These are phyloP conservation scores for Ophiostoma triangulosporum DNA, from an alignment of 2,329 filamentous ascomycete species.

Conservation along the genomic window DNA sequence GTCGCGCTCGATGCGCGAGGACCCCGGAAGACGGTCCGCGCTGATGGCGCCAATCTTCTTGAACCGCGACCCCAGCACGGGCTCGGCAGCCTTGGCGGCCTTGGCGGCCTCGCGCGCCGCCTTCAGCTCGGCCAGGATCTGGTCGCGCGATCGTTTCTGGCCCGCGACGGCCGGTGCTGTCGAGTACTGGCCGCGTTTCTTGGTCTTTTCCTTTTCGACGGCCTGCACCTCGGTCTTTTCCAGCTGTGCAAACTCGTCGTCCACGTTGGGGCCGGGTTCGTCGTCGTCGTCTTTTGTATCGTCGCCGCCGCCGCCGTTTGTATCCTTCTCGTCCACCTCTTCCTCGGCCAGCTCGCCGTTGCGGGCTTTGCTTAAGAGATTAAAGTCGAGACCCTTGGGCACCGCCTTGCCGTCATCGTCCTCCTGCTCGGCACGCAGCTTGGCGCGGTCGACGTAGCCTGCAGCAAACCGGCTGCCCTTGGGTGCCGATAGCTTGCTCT, in stretches of 20 bases:
- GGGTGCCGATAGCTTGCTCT: constrained; percentile 64
- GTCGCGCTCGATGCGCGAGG: constrained; percentile 45
- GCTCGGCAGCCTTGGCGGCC: constrained; percentile 39
- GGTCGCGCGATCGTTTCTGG: constrained; percentile 50
- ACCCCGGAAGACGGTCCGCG: background rate
- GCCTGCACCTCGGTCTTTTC: constrained; percentile 41
- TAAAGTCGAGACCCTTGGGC: constrained; percentile 76
- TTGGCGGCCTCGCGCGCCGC: constrained; percentile 48
- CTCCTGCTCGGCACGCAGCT: constrained; percentile 31
- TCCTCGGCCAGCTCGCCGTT: constrained; percentile 49
- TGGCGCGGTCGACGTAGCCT: constrained; percentile 76
- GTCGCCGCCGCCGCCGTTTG: too few relatives aligned
- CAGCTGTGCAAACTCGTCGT: constrained; percentile 52
- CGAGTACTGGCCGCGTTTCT: constrained; percentile 49
- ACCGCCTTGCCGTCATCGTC: constrained; percentile 38
- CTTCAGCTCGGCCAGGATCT: constrained; percentile 55
- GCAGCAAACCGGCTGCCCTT: constrained; percentile 68
- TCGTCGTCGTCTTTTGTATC: constrained; percentile 2
- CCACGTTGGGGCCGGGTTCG: constrained; percentile 33
- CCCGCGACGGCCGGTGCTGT: constrained; percentile 37
- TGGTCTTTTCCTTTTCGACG: constrained; percentile 35
- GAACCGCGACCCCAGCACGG: constrained; percentile 44
- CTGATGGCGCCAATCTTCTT: constrained; percentile 47
- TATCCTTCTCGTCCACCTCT: constrained; percentile 24
- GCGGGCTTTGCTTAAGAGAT: constrained; percentile 55